Conservation (phyloP, 768 basidiomycete species). For the Russula abietina region DNA sequence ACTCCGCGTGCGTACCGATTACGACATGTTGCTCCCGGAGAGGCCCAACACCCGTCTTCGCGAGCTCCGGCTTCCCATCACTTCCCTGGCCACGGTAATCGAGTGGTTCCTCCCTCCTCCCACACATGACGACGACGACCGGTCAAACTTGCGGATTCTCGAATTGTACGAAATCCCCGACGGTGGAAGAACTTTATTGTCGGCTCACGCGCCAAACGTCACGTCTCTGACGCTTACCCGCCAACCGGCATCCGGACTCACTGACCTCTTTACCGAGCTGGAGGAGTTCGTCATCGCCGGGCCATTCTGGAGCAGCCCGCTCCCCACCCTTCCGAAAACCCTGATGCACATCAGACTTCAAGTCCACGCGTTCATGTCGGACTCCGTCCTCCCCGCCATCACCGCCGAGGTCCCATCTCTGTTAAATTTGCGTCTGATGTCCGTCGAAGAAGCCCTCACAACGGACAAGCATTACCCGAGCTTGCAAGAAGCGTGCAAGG, state of each 20-base stretch:
- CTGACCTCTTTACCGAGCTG: constrained; percentile 9
- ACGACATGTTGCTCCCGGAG: background rate
- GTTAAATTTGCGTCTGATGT: constrained; percentile 2
- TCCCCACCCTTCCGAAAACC: constrained; percentile 11
- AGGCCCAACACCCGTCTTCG: background rate
- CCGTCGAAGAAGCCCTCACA: constrained; percentile 9
- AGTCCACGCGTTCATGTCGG: constrained; percentile 17
- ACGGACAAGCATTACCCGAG: constrained; percentile 6
- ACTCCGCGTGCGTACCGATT: constrained; percentile 14
- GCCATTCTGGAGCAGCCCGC: constrained; percentile 15
- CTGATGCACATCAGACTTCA: constrained; percentile 18
- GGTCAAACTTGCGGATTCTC: constrained; percentile 4
- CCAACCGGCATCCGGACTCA: constrained; percentile 13
- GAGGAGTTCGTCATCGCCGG: constrained; percentile 15
- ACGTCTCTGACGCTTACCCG: constrained; percentile 12
- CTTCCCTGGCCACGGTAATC: constrained; percentile 4
- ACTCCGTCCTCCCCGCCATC: constrained; percentile 2
- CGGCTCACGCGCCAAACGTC: constrained; percentile 3
- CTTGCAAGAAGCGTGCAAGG: constrained; percentile 4
- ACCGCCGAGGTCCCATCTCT: background rate
- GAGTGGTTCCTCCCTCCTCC: constrained; percentile 16
- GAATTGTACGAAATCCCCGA: constrained; percentile 15
- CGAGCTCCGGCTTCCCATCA: constrained; percentile 19
- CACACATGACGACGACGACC: background rate
- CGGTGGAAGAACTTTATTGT: background rate